Evolutionary conservation across 1,139 yeast genomes (phyloP).

Genomic region (Casaregolazyma lundiana): DNA sequence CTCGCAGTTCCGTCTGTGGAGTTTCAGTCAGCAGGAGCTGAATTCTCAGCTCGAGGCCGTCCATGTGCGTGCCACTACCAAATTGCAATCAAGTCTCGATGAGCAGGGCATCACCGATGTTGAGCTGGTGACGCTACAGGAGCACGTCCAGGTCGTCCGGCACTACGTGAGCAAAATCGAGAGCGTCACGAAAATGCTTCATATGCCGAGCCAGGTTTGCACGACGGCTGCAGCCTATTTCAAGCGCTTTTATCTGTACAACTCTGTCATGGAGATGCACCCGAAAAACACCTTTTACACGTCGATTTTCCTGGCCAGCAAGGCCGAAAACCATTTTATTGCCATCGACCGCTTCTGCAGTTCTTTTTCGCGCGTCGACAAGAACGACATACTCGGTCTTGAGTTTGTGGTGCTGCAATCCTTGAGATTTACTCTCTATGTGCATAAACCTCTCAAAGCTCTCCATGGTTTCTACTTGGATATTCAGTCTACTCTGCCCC

Average conservation of each 20-base stretch:
- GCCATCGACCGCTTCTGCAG: conserved; percentile 77
- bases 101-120: conserved; percentile 38
- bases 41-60: conserved; percentile 42
- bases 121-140: conserved; percentile 50
- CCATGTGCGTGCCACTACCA: conserved; percentile 50
- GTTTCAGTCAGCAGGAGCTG: conserved; percentile 61
- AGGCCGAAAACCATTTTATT: conserved; percentile 85
- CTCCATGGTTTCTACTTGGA: conserved; percentile 90
- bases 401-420: conserved; percentile 76
- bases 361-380: conserved; percentile 58
- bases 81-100: conserved; percentile 35
- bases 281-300: conserved; percentile 80
- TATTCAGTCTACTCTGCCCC: conserved; percentile 57
- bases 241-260: conserved; percentile 69
- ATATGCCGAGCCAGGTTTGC: conserved; percentile 59
- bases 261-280: conserved; percentile 80
- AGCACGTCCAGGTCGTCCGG: conserved; percentile 61
- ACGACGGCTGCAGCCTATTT: conserved; percentile 87
- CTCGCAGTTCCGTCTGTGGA: conserved; percentile 82
- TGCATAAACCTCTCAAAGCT: conserved; percentile 85
- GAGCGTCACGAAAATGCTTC: conserved; percentile 51
- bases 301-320: conserved; percentile 85
- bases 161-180: conserved; percentile 70
- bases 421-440: conserved; percentile 70
- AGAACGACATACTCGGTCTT: conserved; percentile 63